These are phyloP conservation scores for Pulveroboletus sp. DNA, from an alignment of 1,284 basidiomycete genomes.

Conservation along the genomic window DNA sequence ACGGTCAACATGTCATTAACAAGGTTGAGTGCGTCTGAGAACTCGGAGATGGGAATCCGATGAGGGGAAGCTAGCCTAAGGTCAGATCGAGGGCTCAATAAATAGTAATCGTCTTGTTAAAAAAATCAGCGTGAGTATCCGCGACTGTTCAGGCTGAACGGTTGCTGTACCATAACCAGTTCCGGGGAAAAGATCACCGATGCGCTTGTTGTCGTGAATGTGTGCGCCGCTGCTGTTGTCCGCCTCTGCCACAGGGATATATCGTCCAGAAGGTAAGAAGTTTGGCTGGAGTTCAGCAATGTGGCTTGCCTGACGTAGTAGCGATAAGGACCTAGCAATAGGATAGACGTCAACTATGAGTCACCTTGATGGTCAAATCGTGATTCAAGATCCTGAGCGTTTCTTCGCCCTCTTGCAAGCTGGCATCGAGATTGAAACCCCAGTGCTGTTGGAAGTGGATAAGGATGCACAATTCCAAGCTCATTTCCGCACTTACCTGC, in stretches of 20 bases:
- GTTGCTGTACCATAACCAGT: constrained; percentile 54
- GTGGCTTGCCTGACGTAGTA: constrained; percentile 47
- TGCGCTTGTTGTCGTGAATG: constrained; percentile 50
- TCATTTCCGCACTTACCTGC: constrained; percentile 46
- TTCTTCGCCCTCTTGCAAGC: constrained; percentile 47
- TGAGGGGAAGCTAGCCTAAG: constrained; percentile 45
- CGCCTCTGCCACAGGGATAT: constrained; percentile 47
- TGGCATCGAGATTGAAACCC: constrained; percentile 79
- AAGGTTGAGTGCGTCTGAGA: constrained; percentile 44
- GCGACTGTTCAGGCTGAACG: neutral
- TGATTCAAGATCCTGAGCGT: constrained; percentile 56
- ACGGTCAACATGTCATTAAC: constrained; percentile 48
- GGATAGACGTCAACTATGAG: neutral
- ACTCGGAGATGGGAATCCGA: constrained; percentile 34
- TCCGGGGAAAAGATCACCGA: constrained; percentile 59
- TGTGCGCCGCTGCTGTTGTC: constrained; percentile 42
- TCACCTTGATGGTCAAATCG: constrained; percentile 57
- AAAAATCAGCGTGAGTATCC: neutral
- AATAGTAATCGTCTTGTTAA: constrained; percentile 63
- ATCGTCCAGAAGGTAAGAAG: constrained; percentile 54
- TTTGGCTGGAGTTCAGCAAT: constrained; percentile 53
- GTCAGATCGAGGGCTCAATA: constrained; percentile 44
- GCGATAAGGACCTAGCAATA: neutral
- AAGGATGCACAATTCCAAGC: neutral
- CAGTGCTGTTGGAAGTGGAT: constrained; percentile 54